Evolutionary conservation across 495 filamentous ascomycete genomes (phyloP).

Genomic region (Letharia columbiana): DNA sequence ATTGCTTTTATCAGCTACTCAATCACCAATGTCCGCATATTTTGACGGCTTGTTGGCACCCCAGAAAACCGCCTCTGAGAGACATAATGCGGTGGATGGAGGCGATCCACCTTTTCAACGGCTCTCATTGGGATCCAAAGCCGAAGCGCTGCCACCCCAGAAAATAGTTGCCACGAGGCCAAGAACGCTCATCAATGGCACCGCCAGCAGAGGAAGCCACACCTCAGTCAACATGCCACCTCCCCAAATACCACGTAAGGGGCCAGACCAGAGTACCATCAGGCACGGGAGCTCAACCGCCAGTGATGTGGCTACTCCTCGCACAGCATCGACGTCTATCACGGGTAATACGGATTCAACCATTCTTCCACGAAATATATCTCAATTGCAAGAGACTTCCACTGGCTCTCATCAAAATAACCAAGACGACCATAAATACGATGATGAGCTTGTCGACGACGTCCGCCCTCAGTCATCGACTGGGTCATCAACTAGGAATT

Average conservation of each 20-base stretch:
- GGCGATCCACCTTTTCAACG: not conserved
- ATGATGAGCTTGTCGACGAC: not conserved
- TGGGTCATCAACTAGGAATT: not conserved
- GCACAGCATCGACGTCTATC: not conserved
- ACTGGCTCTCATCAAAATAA: not conserved
- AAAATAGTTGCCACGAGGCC: not conserved
- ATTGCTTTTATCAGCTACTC: not conserved
- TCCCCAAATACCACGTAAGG: not conserved
- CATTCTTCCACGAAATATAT: not conserved
- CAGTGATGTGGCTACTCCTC: not conserved
- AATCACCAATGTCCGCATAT: not conserved
- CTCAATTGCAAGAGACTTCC: not conserved
- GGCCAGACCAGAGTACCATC: not conserved
- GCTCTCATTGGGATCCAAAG: not conserved
- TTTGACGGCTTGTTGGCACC: not conserved
- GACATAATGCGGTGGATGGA: not conserved
- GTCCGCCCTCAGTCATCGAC: not conserved
- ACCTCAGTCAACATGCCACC: not conserved
- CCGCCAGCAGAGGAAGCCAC: not conserved
- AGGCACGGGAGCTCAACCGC: not conserved
- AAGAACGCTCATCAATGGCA: not conserved
- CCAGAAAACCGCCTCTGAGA: not conserved
- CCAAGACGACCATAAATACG: not conserved
- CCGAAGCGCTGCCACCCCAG: not conserved
- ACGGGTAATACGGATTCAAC: not conserved